phyloP scores from a whole-genome alignment of 2,329 filamentous ascomycete genomes.

The Hypomyces rosellus region DNA sequence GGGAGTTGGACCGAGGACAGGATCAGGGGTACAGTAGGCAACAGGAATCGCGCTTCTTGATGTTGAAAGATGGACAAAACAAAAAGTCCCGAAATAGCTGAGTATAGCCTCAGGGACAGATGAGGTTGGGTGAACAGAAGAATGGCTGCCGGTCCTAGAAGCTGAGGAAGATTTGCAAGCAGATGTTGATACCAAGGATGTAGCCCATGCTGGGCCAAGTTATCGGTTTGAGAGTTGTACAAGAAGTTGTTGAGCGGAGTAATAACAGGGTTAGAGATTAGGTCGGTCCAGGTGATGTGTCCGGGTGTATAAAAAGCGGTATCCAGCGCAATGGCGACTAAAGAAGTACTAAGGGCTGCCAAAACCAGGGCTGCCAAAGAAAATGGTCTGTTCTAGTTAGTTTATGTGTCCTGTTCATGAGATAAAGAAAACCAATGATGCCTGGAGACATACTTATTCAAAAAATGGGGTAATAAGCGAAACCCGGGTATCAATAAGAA shows the following conservation, averaged over 20 bases:
- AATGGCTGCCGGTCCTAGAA: conserved; percentile 63
- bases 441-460: conserved; percentile 57
- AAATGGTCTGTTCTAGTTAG: conserved; percentile 40
- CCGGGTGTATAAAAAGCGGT: conserved; percentile 72
- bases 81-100: conserved; percentile 65
- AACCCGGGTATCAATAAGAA: conserved; percentile 81
- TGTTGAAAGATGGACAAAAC: conserved; percentile 70
- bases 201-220: conserved; percentile 68
- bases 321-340: conserved; percentile 72
- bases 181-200: conserved; percentile 76
- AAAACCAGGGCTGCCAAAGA: conserved; percentile 57
- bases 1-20: conserved; percentile 67
- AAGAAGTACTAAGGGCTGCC: conserved; percentile 60
- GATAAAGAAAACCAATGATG: not conserved
- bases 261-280: conserved; percentile 61
- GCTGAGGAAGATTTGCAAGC: conserved; percentile 60
- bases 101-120: conserved; percentile 57
- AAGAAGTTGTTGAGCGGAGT: conserved; percentile 72
- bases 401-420: not conserved
- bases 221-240: conserved; percentile 65
- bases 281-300: conserved; percentile 57
- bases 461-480: conserved; percentile 78
- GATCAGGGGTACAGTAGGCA: conserved; percentile 70
- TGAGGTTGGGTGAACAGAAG: conserved; percentile 54
- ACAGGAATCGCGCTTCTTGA: conserved; percentile 72